These are phyloP conservation scores for Phytophthora sp. DNA, from an alignment of 352 stramenopile species.

Conservation along the genomic window DNA sequence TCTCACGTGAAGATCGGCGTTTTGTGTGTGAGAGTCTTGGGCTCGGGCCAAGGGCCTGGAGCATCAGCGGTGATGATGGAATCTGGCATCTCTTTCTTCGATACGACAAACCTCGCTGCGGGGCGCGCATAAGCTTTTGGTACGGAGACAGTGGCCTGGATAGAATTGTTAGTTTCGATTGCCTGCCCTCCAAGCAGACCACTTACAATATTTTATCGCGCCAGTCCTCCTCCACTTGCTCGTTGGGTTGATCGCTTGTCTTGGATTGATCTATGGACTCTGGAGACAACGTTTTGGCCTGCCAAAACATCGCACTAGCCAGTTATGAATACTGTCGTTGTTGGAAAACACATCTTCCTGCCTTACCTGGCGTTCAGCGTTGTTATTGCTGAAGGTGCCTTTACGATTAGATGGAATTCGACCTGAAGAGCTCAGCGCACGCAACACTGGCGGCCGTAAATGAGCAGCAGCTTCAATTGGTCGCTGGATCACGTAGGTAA, in stretches of 20 bases:
- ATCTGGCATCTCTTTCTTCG: constrained; percentile 27
- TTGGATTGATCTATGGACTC: background rate
- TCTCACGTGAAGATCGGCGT: background rate
- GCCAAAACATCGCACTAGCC: background rate
- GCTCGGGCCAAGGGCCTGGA: constrained; percentile 33
- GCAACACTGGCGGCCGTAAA: constrained; percentile 26
- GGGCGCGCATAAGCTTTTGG: constrained; percentile 27
- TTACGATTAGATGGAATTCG: background rate
- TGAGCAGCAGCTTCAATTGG: constrained; percentile 23
- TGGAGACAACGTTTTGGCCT: background rate
- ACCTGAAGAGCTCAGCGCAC: background rate
- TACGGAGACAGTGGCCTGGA: constrained; percentile 38
- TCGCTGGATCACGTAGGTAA: constrained; percentile 29
- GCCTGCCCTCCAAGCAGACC: background rate
- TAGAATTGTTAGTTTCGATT: constrained; percentile 2
- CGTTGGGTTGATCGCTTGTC: background rate
- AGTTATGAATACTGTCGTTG: background rate
- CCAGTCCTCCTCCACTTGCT: constrained; percentile 44
- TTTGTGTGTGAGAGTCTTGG: constrained; percentile 19
- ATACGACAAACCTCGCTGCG: constrained; percentile 21
- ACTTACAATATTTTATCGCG: constrained; percentile 49
- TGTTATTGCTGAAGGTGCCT: constrained; percentile 23
- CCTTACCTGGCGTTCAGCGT: constrained; percentile 18
- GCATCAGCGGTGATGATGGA: constrained; percentile 19
- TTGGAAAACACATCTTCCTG: background rate